Evolutionary conservation across 2,329 filamentous ascomycete genomes (phyloP).

Genomic region (Leptographium lundbergii): DNA sequence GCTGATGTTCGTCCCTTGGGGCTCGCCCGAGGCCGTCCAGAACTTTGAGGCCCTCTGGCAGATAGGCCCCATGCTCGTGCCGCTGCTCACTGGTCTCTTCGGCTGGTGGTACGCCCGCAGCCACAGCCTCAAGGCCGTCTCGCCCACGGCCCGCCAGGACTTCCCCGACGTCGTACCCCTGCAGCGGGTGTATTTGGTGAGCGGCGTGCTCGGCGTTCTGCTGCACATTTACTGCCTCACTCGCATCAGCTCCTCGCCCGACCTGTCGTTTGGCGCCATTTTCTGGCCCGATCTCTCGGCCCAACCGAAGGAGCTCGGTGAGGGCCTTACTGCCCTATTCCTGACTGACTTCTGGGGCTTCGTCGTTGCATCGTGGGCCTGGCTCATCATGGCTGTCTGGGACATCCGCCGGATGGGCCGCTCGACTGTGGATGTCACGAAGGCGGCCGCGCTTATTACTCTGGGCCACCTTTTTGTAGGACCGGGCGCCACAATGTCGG

Average conservation of each 20-base stretch:
- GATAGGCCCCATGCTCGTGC: conserved; percentile 7
- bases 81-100: not conserved
- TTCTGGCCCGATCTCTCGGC: conserved; percentile 4
- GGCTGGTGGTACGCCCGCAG: not conserved
- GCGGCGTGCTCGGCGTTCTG: not conserved
- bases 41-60: conserved; percentile 10
- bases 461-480: conserved; percentile 1
- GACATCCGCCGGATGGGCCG: conserved; percentile 5
- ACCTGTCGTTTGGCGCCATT: not conserved
- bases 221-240: conserved; percentile 2
- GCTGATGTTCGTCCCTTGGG: conserved; percentile 9
- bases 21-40: conserved; percentile 3
- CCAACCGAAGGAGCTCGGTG: conserved; percentile 1
- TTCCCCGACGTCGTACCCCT: conserved; percentile 3
- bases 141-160: not conserved
- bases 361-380: not conserved
- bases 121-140: not conserved
- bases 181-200: conserved; percentile 2
- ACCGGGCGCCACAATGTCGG: conserved; percentile 4
- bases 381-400: conserved; percentile 4
- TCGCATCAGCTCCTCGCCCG: not conserved
- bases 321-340: conserved; percentile 4
- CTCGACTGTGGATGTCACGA: not conserved
- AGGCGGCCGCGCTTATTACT: not conserved
- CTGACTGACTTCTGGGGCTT: conserved; percentile 5